These are phyloP conservation scores for Blastobotrys peoriensis DNA, from an alignment of 805 yeast genomes.

Conservation along the genomic window DNA sequence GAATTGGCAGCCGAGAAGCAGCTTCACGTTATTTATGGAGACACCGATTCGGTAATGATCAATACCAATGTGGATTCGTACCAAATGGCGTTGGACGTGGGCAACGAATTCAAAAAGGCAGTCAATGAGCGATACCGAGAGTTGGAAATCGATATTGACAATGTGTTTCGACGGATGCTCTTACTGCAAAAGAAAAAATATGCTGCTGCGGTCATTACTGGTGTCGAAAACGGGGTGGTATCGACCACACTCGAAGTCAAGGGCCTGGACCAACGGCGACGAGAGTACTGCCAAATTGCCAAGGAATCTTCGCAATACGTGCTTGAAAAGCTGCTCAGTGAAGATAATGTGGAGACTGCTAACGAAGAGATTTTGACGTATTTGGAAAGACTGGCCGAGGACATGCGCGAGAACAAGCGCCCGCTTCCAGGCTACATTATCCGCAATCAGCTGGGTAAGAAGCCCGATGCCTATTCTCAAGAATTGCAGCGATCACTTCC, in stretches of 20 bases:
- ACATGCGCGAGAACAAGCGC: slow-evolving; percentile 56
- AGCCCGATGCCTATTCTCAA: slow-evolving; percentile 76
- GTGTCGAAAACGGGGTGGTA: slow-evolving; percentile 47
- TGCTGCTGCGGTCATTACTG: slow-evolving; percentile 75
- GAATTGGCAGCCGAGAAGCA: slow-evolving; percentile 83
- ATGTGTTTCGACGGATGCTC: slow-evolving; percentile 76
- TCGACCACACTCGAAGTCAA: slow-evolving; percentile 71
- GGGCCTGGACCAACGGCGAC: slow-evolving; percentile 94
- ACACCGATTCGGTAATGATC: slow-evolving; percentile 98
- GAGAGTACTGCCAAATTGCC: slow-evolving; percentile 91
- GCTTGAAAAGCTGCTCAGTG: slow-evolving; percentile 63
- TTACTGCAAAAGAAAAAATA: slow-evolving; percentile 95
- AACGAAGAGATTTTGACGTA: slow-evolving; percentile 65
- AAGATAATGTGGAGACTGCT: slow-evolving; percentile 63
- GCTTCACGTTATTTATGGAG: slow-evolving; percentile 90
- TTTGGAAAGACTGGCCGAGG: slow-evolving; percentile 51
- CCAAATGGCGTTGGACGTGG: slow-evolving; percentile 72
- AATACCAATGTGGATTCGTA: slow-evolving; percentile 72
- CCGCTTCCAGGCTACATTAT: slow-evolving; percentile 67
- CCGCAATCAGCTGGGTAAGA: slow-evolving; percentile 84
- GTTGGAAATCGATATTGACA: slow-evolving; percentile 92
- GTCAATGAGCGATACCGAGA: slow-evolving; percentile 86
- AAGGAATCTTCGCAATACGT: slow-evolving; percentile 80
- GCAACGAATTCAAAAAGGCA: slow-evolving; percentile 72
- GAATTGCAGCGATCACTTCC: slow-evolving; percentile 63